Evolutionary conservation across 1,284 basidiomycete species (phyloP), one percentile per base, ranked within the genome.

Genomic region (Mycena citricolor): DNA sequence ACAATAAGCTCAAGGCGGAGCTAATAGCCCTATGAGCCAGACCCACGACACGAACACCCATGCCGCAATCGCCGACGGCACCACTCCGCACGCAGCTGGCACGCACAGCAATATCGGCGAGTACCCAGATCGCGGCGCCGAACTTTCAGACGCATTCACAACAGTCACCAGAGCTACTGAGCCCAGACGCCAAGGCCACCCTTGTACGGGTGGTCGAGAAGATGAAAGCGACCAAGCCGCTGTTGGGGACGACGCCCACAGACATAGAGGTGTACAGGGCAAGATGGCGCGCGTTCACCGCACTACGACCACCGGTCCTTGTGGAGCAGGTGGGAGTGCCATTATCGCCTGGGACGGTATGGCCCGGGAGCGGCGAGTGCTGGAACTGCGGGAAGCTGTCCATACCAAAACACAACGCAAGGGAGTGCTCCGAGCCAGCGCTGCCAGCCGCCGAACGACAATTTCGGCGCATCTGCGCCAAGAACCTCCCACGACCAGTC

Each of bases 381-480:
- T 52, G 21, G 28, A 16, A 14, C 2, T 52, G 50, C 28, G 46
- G 50, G 11, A 43, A 41, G 14, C 21, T 48, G 22, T 22, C 39
- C 5, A 22, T 10, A 1, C 48, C 42, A 7, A n/a, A n/a, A 11
- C 48, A 50, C 16, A 1, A 16, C 0, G 14, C 31, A 23, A n/a
- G 5, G 17, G 24, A 37, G 1, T 50, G 48, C 31, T 23, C 28
- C 4, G 48, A 29, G 12, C 37, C 32, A 0, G 3, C 4, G 10
- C 8, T 50, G 4, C 39, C 48, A 8, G 1, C 0, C 3, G 31
- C 17, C 10, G 48, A 50, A 32, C 8, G 12, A 6, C 37, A 21
- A 1, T 50, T 45, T 32, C 24, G 48, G 3, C 5, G n/a, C 16
- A 12, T 49, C 14, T 37, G 32, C 47, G 19, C 8, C 33, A 40